These are phyloP conservation scores for Trichocladium antarcticum DNA, from an alignment of 495 filamentous ascomycete genomes.

Conservation along the genomic window DNA sequence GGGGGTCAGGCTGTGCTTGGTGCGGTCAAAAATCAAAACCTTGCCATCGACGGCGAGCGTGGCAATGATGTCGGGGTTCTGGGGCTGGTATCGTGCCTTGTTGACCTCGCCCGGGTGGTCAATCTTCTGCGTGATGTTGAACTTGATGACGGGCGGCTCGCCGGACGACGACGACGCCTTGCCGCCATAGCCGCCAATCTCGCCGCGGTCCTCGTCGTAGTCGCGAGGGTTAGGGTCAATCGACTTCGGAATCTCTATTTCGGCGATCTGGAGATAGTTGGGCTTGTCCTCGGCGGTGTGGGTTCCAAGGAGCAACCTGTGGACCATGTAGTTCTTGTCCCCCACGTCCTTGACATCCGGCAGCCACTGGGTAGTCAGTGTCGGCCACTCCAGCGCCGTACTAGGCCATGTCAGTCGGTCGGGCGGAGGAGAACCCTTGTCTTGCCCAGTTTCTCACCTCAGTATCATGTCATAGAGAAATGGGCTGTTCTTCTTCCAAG, in stretches of 20 bases:
- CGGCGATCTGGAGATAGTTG: constrained; percentile 92
- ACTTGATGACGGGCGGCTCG: constrained; percentile 55
- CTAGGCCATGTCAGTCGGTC: constrained; percentile 28
- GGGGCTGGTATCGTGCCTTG: constrained; percentile 94
- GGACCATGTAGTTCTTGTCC: constrained; percentile 76
- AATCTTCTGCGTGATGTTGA: constrained; percentile 88
- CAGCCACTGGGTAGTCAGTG: constrained; percentile 94
- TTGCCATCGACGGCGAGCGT: constrained; percentile 81
- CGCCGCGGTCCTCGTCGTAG: constrained; percentile 83
- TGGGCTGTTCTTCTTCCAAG: constrained; percentile 99
- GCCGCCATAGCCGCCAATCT: constrained; percentile 87
- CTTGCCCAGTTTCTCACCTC: constrained; percentile 36
- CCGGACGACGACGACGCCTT: constrained; percentile 35
- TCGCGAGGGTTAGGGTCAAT: constrained; percentile 59
- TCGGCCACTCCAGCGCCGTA: constrained; percentile 94
- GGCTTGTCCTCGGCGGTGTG: constrained; percentile 79
- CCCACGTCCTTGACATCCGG: constrained; percentile 82
- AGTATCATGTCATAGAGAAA: constrained; percentile 97
- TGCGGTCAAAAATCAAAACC: constrained; percentile 88
- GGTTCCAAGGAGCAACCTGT: constrained; percentile 86
- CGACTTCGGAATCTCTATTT: constrained; percentile 78
- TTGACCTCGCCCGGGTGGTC: constrained; percentile 96
- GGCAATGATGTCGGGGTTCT: constrained; percentile 95
- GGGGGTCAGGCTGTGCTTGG: constrained; percentile 72
- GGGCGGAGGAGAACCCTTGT: too few relatives aligned